Base-by-base conservation (phyloP, 202 grass and related monocot genomes). In the Carex sylvatica region DNA sequence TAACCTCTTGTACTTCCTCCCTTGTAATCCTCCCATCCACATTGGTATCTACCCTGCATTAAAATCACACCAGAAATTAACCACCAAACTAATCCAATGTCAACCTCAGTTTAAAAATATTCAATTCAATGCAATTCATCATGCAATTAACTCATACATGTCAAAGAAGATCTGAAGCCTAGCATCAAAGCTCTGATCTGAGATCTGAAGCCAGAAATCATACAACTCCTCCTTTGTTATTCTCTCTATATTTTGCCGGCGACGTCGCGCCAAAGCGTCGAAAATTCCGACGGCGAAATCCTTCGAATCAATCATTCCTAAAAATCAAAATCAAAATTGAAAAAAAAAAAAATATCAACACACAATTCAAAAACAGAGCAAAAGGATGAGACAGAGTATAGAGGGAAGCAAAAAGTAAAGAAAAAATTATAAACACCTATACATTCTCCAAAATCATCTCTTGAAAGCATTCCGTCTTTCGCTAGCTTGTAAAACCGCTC, bases 151-250 rank as follows among this genome's bases (percentile, higher is more conserved):
- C 14, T 38, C 79, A 70, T 98, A 99, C 96, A 99, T 99, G 91
- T 99, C 96, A 87, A 99, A 99, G 87, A 99, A 99, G 84, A 99
- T 96, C 88, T 99, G 96, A 78, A 99, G 96, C 1, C 96, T 89
- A 23, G 96, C 96, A 86, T 99, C 96, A 84, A 99, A 99, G 87
- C 96, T 99, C 86, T 92, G 91, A 86, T 99, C 96, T 60, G 93
- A 96, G 80, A 99, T 99, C 86, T 99, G 96, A 82, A 99, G 86
- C 96, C 96, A 99, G 86, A 99, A 99, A 85, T 96, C 93, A 87
- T 96, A 90, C 87, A 99, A 87, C 78, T 99, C 96, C 83, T 99
- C 96, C 86, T 90, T 92, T 38, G 88, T 96, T 71, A 99, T 93
- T 76, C 96, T 84, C 81, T 99, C 93, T 7, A 99, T 79, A 68